Base-by-base conservation (phyloP, 305 asterid genomes). In the Fraxinus floribunda region DNA sequence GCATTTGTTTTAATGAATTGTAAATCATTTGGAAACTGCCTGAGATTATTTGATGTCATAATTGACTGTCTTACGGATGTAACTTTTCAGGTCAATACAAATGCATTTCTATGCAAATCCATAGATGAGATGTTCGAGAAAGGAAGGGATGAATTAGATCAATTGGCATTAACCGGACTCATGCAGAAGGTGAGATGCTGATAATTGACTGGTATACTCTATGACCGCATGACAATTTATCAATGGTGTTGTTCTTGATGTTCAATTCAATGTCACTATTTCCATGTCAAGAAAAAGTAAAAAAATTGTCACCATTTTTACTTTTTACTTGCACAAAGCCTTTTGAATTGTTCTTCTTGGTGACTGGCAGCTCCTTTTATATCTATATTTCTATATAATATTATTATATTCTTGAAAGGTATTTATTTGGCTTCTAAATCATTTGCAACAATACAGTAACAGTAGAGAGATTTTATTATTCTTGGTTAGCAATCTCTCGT, bases 71-170 rank as follows among this genome's bases (percentile, higher is more conserved):
- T 85, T 86, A 88, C 72, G 35, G 52, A 62, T 49, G 18, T 83
- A 35, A 71, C 41, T 39, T 88, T 85, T 83, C 90, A 95, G 99
- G 98, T 96, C 20, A 92, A 90, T 84, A 91, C 89, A 86, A 96
- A 96, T 91, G 99, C 97, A 55, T 30, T 77, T 20, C 89, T 96
- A 2, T 94, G 98, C 93, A 96, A 84, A 84, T 91, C 97, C 32
- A 87, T 96, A 20, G 98, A 96, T 77, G 98, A 96, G 92, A 88
- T 94, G 80, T 88, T 94, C 82, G 94, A 88, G 90, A 91, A 91
- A 84, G 98, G 98, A 83, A 83, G 72, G 57, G 86, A 87, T 81
- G 89, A 85, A 89, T 86, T 89, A 49, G 87, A 92, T 75, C 88
- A 84, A 46, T 84, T 91, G 38, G 91, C 85, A 87, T 89, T 96